Evolutionary conservation across 2,329 filamentous ascomycete genomes (phyloP).

Genomic region (Hypoxylon sp.): DNA sequence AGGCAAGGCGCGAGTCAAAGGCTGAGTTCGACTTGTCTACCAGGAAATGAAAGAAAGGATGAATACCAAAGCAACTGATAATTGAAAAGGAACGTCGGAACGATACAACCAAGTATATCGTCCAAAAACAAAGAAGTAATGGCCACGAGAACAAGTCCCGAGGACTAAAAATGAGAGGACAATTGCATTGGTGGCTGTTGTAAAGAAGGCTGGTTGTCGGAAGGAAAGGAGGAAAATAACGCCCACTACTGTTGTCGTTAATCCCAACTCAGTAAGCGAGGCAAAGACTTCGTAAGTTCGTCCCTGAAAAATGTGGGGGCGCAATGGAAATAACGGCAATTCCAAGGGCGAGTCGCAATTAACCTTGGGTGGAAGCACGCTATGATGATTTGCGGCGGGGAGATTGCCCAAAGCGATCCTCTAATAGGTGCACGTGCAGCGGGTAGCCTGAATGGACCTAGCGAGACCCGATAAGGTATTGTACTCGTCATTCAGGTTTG

Average conservation of each 20-base stretch:
- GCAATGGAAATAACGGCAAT: slow-evolving; percentile 46
- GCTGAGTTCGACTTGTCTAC: slow-evolving; percentile 12
- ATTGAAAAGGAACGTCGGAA: slow-evolving; percentile 36
- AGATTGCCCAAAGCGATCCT: slow-evolving; percentile 40
- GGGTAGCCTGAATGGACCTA: slow-evolving; percentile 11
- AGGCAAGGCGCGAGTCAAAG: slow-evolving; percentile 19
- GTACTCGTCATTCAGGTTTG: slow-evolving; percentile 7
- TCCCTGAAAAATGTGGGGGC: slow-evolving; percentile 44
- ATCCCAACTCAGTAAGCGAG: slow-evolving; percentile 26
- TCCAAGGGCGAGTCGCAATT: slow-evolving; percentile 45
- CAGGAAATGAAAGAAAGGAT: slow-evolving; percentile 41
- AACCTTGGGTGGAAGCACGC: slow-evolving; percentile 10
- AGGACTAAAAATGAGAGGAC: slow-evolving; percentile 33
- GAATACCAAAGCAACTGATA: slow-evolving; percentile 41
- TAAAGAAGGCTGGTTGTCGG: slow-evolving; percentile 13
- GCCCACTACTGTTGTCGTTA: slow-evolving; percentile 12
- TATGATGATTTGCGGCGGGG: slow-evolving; percentile 31
- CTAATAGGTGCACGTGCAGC: slow-evolving; percentile 20
- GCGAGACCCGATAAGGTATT: slow-evolving; percentile 25
- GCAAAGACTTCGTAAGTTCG: slow-evolving; percentile 12
- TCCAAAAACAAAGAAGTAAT: slow-evolving; percentile 38
- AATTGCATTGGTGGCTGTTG: slow-evolving; percentile 7
- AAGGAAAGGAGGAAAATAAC: slow-evolving; percentile 8
- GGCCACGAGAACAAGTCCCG: slow-evolving; percentile 26
- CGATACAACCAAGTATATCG: slow-evolving; percentile 40